Evolutionary conservation across 2,329 filamentous ascomycete genomes (phyloP), one percentile per base, ranked within the genome.

Genomic region (Septoria linicola): DNA sequence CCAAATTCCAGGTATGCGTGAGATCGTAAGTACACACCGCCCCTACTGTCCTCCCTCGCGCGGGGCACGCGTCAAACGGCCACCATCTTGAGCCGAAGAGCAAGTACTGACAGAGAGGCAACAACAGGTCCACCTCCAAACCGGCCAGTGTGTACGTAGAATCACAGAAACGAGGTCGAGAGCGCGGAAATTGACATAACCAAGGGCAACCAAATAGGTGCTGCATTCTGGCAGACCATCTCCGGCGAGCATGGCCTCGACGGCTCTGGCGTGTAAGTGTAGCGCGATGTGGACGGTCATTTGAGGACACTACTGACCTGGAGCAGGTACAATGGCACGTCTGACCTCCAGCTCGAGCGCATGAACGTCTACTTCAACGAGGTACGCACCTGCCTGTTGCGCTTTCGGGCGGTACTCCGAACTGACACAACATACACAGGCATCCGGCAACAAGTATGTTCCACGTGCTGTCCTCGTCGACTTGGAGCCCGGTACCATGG

Each of bases 301-400:
- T 1, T 8, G 32, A 45, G 14, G 17, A 20, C 32, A 51, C 34
- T 34, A 62, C 64, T 70, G 61, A 68, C 59, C 32, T 39, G 58
- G 41, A 58, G 69, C 66, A 93, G 88, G 68, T 97, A 97, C 85
- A 95, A 95, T 76, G 93, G 93, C 73, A 91, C 89, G 66, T 97
- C 92, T 37, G 93, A 97, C 77, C 90, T 97, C 73, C 93, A 99
- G 83, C 86, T 97, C 67, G 93, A 99, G 88, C 91, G 93, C 71
- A 96, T 99, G 91, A 99, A 91, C 76, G 92, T 97, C 76, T 96
- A 97, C 84, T 96, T 97, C 87, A 90, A 89, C 76, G 91, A 96
- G 81, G 84, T 88, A 73, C 60, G 36, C 16, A 20, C 16, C 36
- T 39, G 36, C 36, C 7, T 39, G 10, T 4, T 10, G 36, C 36